Percentiles rank a stretch among this genome's conserved stretches.
Evolutionary conservation across 2,329 filamentous ascomycete genomes (phyloP).

Genomic region (Colletotrichum orchidophilum): DNA sequence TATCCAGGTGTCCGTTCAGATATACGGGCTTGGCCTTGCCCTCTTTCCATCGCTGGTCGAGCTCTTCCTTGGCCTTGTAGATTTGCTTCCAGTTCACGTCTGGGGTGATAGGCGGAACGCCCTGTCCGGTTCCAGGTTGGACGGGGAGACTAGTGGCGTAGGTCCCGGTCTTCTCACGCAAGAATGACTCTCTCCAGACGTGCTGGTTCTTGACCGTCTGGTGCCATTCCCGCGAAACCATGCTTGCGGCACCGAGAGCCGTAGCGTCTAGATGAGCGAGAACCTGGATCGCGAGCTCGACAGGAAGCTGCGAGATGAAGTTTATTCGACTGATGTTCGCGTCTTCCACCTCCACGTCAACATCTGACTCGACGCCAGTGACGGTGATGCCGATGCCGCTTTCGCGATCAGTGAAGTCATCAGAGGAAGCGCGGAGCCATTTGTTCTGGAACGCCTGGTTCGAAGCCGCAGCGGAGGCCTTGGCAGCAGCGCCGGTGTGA

Average conservation of each 20-base stretch:
- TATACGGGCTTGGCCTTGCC: conserved; percentile 85
- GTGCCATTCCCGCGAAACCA: conserved; percentile 63
- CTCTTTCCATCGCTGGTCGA: conserved; percentile 82
- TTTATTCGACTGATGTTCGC: conserved; percentile 63
- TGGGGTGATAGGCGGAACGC: conserved; percentile 63
- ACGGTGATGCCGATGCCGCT: conserved; percentile 72
- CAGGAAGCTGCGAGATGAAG: conserved; percentile 64
- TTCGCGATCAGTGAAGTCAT: conserved; percentile 65
- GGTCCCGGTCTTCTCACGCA: conserved; percentile 67
- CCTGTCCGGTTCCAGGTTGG: conserved; percentile 63
- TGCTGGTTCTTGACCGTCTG: conserved; percentile 60
- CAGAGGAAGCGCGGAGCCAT: conserved; percentile 51
- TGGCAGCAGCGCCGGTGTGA: conserved; percentile 68
- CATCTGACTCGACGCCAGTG: conserved; percentile 51
- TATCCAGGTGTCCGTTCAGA: conserved; percentile 92
- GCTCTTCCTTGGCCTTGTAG: conserved; percentile 78
- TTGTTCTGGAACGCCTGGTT: conserved; percentile 55
- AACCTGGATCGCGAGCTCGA: conserved; percentile 68
- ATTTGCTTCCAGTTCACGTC: conserved; percentile 87
- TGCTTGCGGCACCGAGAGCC: conserved; percentile 57
- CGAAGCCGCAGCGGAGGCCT: conserved; percentile 68
- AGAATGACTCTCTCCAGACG: conserved; percentile 71
- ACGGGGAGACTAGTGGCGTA: conserved; percentile 67
- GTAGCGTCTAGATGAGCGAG: conserved; percentile 64
- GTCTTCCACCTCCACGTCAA: conserved; percentile 47